Percentiles rank a stretch among this genome's conserved stretches.
Evolutionary conservation across 1,284 basidiomycete genomes (phyloP).

Genomic region (Testicularia cyperi): DNA sequence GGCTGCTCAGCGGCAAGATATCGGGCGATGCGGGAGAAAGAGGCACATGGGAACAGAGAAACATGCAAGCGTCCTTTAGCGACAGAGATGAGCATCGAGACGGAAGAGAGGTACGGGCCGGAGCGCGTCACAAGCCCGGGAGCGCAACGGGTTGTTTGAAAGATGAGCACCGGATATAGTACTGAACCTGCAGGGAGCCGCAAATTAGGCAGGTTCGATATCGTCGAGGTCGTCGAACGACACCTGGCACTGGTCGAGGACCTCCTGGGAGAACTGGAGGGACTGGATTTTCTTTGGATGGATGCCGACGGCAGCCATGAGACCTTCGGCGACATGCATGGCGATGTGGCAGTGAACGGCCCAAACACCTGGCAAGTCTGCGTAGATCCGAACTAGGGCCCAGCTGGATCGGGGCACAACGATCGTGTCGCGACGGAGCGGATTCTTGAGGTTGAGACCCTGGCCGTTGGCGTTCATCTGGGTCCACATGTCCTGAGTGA

Average conservation of each 20-base stretch:
- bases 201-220: constrained; percentile 16
- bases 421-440: constrained; percentile 61
- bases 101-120: too few relatives aligned
- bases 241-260: constrained; percentile 32
- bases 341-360: constrained; percentile 48
- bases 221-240: constrained; percentile 6
- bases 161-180: too few relatives aligned
- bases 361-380: constrained; percentile 44
- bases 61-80: too few relatives aligned
- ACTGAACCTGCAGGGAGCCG: too few relatives aligned
- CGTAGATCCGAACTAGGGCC: constrained; percentile 46
- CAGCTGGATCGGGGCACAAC: constrained; percentile 42
- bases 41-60: too few relatives aligned
- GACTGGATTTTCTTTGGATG: constrained; percentile 42
- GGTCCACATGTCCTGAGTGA: constrained; percentile 32
- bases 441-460: constrained; percentile 53
- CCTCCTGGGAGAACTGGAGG: constrained; percentile 24
- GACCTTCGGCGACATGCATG: constrained; percentile 41
- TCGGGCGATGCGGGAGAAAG: too few relatives aligned
- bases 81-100: too few relatives aligned
- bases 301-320: constrained; percentile 48
- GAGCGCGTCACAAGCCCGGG: too few relatives aligned
- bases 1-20: too few relatives aligned
- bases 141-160: too few relatives aligned
- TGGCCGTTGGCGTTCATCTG: constrained; percentile 9